Evolutionary conservation across 495 filamentous ascomycete species (phyloP).

Genomic region (Aspergillus taichungensis): DNA sequence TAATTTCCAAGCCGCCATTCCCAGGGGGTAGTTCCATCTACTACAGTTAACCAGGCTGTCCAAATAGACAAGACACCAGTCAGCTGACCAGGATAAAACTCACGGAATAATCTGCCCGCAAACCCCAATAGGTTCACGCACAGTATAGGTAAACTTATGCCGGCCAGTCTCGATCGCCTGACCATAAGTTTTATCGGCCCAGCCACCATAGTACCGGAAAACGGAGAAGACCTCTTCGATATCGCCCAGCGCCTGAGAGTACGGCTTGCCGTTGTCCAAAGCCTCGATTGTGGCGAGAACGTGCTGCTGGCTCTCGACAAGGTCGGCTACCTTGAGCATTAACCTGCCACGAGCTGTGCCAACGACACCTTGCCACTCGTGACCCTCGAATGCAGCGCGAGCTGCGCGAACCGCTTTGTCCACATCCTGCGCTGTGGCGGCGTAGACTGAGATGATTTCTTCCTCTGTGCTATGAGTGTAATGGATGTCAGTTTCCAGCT

Average conservation of each 20-base stretch:
- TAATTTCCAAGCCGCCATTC: constrained; percentile 53
- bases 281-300: constrained; percentile 22
- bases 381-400: constrained; percentile 16
- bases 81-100: no score
- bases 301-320: constrained; percentile 18
- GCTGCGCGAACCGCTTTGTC: constrained; percentile 47
- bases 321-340: constrained; percentile 35
- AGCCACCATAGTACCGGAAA: no score
- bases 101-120: no score
- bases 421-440: constrained; percentile 27
- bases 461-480: constrained; percentile 14
- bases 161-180: no score
- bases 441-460: constrained; percentile 16
- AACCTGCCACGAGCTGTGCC: constrained; percentile 29
- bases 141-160: no score
- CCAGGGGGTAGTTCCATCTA: constrained; percentile 35
- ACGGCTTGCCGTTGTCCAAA: constrained; percentile 18
- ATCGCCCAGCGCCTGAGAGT: neutral
- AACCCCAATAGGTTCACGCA: no score
- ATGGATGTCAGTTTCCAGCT: no score
- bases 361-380: constrained; percentile 29
- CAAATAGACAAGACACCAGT: no score
- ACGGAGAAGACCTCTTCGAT: no score
- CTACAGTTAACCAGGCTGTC: no score
- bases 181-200: no score